Evolutionary conservation across 768 basidiomycete genomes (phyloP).

Genomic region (Botryobasidium botryosum): DNA sequence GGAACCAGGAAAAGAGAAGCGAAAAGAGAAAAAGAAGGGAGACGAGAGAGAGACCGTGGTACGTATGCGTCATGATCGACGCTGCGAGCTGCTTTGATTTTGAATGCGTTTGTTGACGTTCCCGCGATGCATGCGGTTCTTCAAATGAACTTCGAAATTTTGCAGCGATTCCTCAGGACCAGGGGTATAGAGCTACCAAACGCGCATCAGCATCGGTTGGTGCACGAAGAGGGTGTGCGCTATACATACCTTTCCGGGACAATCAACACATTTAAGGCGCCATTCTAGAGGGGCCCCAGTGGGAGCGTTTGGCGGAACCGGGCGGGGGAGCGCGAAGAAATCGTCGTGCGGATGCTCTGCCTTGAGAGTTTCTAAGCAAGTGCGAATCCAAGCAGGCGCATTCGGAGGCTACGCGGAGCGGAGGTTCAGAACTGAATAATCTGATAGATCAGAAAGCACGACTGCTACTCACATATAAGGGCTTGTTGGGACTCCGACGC

Average conservation of each 20-base stretch:
- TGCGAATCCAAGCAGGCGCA: slow-evolving; percentile 12
- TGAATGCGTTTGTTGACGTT: slow-evolving; percentile 35
- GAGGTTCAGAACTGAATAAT: background rate
- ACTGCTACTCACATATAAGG: background rate
- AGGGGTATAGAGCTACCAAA: slow-evolving; percentile 62
- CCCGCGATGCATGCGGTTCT: slow-evolving; percentile 63
- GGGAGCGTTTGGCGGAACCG: slow-evolving; percentile 33
- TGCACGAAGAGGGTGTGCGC: background rate
- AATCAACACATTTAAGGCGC: slow-evolving; percentile 82
- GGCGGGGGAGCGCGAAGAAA: slow-evolving; percentile 55
- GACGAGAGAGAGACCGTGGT: too few relatives aligned
- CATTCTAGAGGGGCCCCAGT: slow-evolving; percentile 50
- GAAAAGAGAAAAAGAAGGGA: too few relatives aligned
- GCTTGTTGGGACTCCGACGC: too few relatives aligned
- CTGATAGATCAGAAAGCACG: background rate
- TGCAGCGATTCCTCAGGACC: slow-evolving; percentile 73
- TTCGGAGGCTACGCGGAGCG: slow-evolving; percentile 8
- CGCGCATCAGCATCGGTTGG: background rate
- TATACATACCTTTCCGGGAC: slow-evolving; percentile 71
- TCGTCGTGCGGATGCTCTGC: slow-evolving; percentile 60
- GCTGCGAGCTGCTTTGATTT: too few relatives aligned
- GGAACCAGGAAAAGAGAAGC: too few relatives aligned
- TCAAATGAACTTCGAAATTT: slow-evolving; percentile 88
- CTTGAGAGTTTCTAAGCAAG: slow-evolving; percentile 42
- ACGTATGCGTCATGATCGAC: too few relatives aligned